Evolutionary conservation across 2,329 filamentous ascomycete genomes (phyloP).

Genomic region (Pseudopyricularia cyperi): DNA sequence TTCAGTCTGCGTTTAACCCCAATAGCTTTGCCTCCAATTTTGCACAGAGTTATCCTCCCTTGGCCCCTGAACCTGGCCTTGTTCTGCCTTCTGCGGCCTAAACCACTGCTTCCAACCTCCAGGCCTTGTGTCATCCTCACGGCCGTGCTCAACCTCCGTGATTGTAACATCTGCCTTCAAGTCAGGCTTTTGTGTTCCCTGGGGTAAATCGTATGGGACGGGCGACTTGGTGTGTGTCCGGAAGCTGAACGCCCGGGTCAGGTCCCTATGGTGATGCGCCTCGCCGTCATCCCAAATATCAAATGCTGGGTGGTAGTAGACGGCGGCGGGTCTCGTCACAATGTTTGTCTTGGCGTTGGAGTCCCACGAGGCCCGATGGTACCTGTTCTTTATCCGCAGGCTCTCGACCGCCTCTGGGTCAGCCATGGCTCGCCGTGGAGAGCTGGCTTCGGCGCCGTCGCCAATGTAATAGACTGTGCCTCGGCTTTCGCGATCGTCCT

Average conservation of each 20-base stretch:
- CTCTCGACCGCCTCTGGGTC: not conserved
- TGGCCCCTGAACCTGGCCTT: not conserved
- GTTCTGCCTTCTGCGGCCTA: not conserved
- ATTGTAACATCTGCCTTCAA: no score
- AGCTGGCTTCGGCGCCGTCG: not conserved
- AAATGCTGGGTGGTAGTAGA: slow-evolving; percentile 2
- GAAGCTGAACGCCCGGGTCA: no score
- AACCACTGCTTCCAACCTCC: not conserved
- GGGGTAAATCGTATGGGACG: no score
- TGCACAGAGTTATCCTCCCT: not conserved
- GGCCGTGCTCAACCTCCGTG: no score
- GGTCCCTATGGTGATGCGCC: no score
- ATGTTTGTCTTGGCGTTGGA: not conserved
- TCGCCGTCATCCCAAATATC: not conserved
- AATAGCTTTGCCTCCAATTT: not conserved
- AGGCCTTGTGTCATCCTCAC: no score
- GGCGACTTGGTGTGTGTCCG: no score
- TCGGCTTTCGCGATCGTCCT: not conserved
- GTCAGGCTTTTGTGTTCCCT: no score
- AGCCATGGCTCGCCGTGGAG: not conserved
- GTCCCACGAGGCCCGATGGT: not conserved
- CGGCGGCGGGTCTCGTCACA: not conserved
- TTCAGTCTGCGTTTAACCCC: not conserved
- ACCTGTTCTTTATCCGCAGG: not conserved
- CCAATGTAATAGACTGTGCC: not conserved